A percentile compares a stretch with the other conserved stretches of the same genome.
Evolutionary conservation across 1,284 basidiomycete genomes (phyloP).

Genomic region (Hemileccinum hortonii): DNA sequence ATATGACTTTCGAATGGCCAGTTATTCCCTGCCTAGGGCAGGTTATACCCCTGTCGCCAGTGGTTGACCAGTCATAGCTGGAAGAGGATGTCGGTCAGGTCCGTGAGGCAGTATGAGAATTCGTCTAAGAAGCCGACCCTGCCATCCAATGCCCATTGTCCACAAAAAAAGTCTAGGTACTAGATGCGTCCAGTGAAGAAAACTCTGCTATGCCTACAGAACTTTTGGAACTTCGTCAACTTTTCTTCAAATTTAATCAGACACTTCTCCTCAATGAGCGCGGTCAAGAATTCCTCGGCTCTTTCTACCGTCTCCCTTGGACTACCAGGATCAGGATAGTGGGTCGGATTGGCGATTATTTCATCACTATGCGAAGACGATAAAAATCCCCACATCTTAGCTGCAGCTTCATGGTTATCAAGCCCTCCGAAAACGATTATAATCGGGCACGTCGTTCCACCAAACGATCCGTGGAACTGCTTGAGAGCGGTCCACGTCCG

Average conservation of each 20-base stretch:
- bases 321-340: constrained; percentile 16
- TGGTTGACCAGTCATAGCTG: too few relatives aligned
- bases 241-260: constrained; percentile 22
- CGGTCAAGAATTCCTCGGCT: constrained; percentile 18
- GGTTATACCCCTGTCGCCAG: too few relatives aligned
- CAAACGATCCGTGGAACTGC: constrained; percentile 17
- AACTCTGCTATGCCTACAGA: constrained; percentile 18
- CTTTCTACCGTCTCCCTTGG: constrained; percentile 15
- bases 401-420: constrained; percentile 14
- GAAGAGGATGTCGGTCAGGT: neutral
- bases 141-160: neutral
- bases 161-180: constrained; percentile 1
- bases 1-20: too few relatives aligned
- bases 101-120: neutral
- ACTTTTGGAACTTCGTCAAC: constrained; percentile 22
- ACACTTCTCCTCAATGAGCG: constrained; percentile 26
- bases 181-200: constrained; percentile 21
- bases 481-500: constrained; percentile 18
- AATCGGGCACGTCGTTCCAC: constrained; percentile 24
- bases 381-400: constrained; percentile 15
- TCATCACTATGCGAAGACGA: constrained; percentile 10
- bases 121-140: neutral
- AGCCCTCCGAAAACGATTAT: constrained; percentile 27
- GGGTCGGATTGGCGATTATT: constrained; percentile 24
- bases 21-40: too few relatives aligned